These are phyloP conservation scores for Fraxinus paxiana DNA, from an alignment of 305 asterid species.

Conservation along the genomic window DNA sequence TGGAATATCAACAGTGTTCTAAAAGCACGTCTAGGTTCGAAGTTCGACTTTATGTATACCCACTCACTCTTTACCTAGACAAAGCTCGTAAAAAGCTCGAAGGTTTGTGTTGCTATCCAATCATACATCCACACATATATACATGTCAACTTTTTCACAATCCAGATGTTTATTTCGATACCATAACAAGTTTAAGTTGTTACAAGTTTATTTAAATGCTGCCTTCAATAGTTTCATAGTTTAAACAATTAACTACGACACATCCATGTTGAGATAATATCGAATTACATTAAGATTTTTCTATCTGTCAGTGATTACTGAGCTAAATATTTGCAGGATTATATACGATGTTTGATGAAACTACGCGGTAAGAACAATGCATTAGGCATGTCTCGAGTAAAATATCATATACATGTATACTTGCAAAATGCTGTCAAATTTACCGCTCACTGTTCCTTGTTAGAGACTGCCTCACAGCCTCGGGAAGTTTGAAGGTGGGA, in stretches of 20 bases:
- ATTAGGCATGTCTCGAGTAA: not conserved
- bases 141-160: not conserved
- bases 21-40: not conserved
- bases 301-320: not conserved
- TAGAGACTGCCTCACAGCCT: constrained; percentile 54
- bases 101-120: not conserved
- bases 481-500: constrained; percentile 81
- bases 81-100: not conserved
- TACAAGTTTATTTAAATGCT: not conserved
- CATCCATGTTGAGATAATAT: not conserved
- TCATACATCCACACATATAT: not conserved
- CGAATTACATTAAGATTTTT: not conserved
- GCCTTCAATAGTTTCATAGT: not conserved
- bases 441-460: constrained; percentile 37
- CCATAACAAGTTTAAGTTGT: not conserved
- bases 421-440: not conserved
- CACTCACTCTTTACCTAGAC: not conserved
- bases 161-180: not conserved
- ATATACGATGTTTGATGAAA: not conserved
- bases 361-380: not conserved
- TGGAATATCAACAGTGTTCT: not conserved
- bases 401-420: not conserved
- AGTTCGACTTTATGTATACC: not conserved
- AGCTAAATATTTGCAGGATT: not conserved
- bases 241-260: not conserved